Conservation (phyloP, 371 early-diverging fungal genomes). For the Mucor racemosus region DNA sequence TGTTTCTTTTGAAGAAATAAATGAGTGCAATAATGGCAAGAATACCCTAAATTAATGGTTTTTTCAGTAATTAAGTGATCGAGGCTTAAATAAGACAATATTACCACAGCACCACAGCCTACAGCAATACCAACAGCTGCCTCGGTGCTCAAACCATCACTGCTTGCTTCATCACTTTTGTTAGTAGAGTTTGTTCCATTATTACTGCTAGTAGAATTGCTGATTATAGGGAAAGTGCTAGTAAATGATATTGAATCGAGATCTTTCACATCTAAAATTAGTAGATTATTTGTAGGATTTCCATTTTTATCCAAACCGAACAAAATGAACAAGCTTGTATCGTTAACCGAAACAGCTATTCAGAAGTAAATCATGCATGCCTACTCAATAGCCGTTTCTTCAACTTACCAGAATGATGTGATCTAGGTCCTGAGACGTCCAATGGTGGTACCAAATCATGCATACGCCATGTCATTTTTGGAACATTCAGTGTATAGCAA, state of each 20-base stretch:
- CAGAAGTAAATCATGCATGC: neutral
- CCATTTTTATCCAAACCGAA: neutral
- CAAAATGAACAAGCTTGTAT: conserved; percentile 6
- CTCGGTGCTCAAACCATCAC: neutral
- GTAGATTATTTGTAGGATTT: neutral
- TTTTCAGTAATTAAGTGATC: neutral
- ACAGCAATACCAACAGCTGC: conserved; percentile 8
- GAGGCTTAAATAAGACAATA: neutral
- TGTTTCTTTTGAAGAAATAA: neutral
- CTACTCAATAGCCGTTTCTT: neutral
- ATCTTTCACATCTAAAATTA: conserved; percentile 6
- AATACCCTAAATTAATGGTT: neutral
- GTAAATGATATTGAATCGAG: neutral
- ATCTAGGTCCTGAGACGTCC: neutral
- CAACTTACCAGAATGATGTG: conserved; percentile 5
- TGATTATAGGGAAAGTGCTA: neutral
- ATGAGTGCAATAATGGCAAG: neutral
- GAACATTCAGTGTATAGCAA: conserved; percentile 9
- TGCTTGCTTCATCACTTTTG: neutral
- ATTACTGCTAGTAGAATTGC: neutral
- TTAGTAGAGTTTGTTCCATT: neutral
- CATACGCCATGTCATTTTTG: neutral
- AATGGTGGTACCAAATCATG: neutral
- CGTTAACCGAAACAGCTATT: conserved; percentile 10
- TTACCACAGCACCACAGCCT: neutral